Evolutionary conservation across 2,329 filamentous ascomycete genomes (phyloP).

Genomic region (Salinomyces thailandicus): DNA sequence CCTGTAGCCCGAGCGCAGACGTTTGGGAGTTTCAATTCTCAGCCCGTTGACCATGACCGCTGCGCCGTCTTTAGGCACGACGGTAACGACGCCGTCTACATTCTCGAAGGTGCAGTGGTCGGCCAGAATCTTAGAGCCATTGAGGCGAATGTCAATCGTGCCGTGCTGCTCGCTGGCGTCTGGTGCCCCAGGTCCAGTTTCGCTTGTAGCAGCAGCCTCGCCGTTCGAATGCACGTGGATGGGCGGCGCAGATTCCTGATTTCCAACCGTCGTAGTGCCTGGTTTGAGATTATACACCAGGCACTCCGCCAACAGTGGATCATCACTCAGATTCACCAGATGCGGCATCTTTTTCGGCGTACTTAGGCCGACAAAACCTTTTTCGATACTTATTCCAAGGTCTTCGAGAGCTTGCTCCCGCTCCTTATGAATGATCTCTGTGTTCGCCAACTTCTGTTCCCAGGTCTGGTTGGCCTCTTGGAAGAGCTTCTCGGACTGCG

Average conservation of each 20-base stretch:
- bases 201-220: constrained; percentile 2
- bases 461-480: constrained; percentile 96
- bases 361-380: constrained; percentile 88
- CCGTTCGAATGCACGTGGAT: constrained; percentile 1
- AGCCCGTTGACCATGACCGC: constrained; percentile 97
- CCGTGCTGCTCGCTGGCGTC: constrained; percentile 20
- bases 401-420: constrained; percentile 91
- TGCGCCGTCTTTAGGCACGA: constrained; percentile 81
- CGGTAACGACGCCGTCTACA: constrained; percentile 79
- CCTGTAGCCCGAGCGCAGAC: constrained; percentile 82
- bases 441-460: constrained; percentile 93
- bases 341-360: constrained; percentile 99
- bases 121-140: constrained; percentile 82
- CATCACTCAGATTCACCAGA: constrained; percentile 80
- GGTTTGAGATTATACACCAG: constrained; percentile 97
- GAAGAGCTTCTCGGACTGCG: constrained; percentile 91
- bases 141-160: constrained; percentile 74
- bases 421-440: constrained; percentile 95
- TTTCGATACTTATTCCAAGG: constrained; percentile 96
- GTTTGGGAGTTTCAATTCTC: constrained; percentile 73
- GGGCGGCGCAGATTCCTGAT: constrained; percentile 62
- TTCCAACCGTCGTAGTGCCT: constrained; percentile 85
- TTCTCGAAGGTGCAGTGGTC: constrained; percentile 95
- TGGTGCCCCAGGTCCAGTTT: too few species aligned
- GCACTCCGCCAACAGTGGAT: constrained; percentile 83